Conservation (phyloP, 163 green algal species). For the Chloroidium sp. region DNA sequence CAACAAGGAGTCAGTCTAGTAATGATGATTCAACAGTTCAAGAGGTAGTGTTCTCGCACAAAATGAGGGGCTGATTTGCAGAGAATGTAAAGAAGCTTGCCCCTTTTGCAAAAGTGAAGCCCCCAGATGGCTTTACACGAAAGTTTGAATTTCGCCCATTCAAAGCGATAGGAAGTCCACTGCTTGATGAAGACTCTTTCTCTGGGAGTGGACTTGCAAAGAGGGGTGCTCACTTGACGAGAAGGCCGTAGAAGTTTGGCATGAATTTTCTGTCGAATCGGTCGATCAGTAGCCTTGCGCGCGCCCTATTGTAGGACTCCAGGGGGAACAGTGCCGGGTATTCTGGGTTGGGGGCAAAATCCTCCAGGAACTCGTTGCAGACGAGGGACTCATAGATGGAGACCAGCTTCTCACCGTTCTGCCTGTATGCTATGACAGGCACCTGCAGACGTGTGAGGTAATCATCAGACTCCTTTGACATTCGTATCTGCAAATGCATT, state of each 20-base stretch:
- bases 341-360: not conserved
- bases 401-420: conserved; percentile 4
- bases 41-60: no score
- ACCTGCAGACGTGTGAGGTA: not conserved
- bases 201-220: no score
- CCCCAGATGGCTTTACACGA: no score
- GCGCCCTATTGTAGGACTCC: conserved; percentile 18
- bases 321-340: conserved; percentile 20
- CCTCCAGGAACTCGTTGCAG: conserved; percentile 26
- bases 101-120: no score
- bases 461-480: not conserved
- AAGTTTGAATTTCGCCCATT: no score
- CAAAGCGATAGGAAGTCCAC: no score
- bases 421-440: conserved; percentile 13
- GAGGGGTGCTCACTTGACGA: conserved; percentile 10
- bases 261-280: conserved; percentile 31
- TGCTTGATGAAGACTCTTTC: no score
- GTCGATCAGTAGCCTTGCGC: conserved; percentile 24
- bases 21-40: no score
- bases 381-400: conserved; percentile 20
- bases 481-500: not conserved
- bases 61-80: no score
- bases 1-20: no score
- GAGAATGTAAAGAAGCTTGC: no score
- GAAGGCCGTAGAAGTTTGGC: conserved; percentile 32